Evolutionary conservation across 768 basidiomycete species (phyloP), one percentile per base, ranked within the genome.

Genomic region (Epithele typhae): DNA sequence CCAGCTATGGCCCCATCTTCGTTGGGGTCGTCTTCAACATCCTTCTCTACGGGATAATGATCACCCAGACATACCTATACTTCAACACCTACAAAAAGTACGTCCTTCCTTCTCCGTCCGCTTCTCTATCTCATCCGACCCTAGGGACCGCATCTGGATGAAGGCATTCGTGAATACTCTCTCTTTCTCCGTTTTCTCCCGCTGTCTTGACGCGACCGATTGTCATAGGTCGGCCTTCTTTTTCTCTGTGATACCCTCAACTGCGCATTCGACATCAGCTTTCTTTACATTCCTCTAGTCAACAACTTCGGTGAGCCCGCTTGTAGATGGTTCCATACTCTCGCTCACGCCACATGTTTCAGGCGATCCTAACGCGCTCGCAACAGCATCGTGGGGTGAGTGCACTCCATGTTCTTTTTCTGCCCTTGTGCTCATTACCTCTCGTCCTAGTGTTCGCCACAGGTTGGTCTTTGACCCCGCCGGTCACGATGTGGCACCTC

Each of bases 241-340:
- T 66, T 78, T 39, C n/a, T 74, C 5, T 72, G 69, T 34, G 78
- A 80, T 58, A 76, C 75, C 0, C 51, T 72, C 23, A 77, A 77
- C 50, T 67, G 71, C 3, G 55, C 61, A 4, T 78, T 75, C 51
- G 69, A 74, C 25, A 59, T 71, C 17, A 52, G 66, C 2, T 74
- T 75, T 51, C 51, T 78, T 15, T 80, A 78, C 46, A 59, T 70
- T 10, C 68, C 75, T 5, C 64, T 79, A 24, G 69, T 79, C 27
- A 57, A 60, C 10, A 63, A 71, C 47, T 79, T 76, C 33, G 73
- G 78, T 76, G 38, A 6, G 63, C 53, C n/a, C n/a, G n/a, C n/a
- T n/a, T n/a, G n/a, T n/a, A n/a, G n/a, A n/a, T n/a, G n/a, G n/a
- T 7, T 12, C 3, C 4, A 12, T 23, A 3, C 30, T 18, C 2